These are phyloP conservation scores for Akanthomyces uredinophilus DNA, from an alignment of 2,329 filamentous ascomycete species.

Conservation along the genomic window DNA sequence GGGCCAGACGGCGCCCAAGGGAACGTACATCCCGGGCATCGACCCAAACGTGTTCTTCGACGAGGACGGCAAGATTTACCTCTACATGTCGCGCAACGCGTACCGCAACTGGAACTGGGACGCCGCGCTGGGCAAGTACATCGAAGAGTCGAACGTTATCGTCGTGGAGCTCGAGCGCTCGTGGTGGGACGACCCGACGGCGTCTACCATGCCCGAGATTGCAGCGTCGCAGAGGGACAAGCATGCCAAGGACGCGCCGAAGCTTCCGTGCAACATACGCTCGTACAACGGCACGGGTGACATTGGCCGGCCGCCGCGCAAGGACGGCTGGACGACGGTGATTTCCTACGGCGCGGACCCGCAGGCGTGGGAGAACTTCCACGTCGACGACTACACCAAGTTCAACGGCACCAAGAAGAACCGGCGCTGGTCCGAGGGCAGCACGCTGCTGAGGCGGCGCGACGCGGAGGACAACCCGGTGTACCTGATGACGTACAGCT, in stretches of 20 bases:
- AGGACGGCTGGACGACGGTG: slow-evolving; percentile 33
- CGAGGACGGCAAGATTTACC: slow-evolving; percentile 30
- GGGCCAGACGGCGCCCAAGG: slow-evolving; percentile 27
- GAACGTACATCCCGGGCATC: slow-evolving; percentile 35
- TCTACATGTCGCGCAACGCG: slow-evolving; percentile 31
- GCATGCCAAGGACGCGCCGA: slow-evolving; percentile 24
- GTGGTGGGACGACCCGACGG: slow-evolving; percentile 32
- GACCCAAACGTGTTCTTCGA: slow-evolving; percentile 46
- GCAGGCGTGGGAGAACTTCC: slow-evolving; percentile 32
- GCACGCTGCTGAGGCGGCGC: slow-evolving; percentile 25
- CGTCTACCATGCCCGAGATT: slow-evolving; percentile 31
- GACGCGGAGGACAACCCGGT: slow-evolving; percentile 22
- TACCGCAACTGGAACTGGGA: slow-evolving; percentile 36
- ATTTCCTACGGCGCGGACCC: slow-evolving; percentile 32
- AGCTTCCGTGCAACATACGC: slow-evolving; percentile 26
- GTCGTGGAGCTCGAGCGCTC: slow-evolving; percentile 29
- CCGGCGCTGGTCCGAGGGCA: slow-evolving; percentile 33
- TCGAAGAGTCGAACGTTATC: slow-evolving; percentile 34
- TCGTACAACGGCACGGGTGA: slow-evolving; percentile 30
- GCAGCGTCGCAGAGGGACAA: slow-evolving; percentile 24
- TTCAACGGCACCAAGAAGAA: slow-evolving; percentile 32
- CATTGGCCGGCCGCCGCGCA: slow-evolving; percentile 28
- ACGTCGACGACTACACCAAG: slow-evolving; percentile 29
- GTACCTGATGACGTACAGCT: slow-evolving; percentile 29
- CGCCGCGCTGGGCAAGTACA: slow-evolving; percentile 27